Percentiles rank a stretch among this genome's conserved stretches.
phyloP scores from a whole-genome alignment of 2,329 filamentous ascomycete genomes.

The Colletotrichum filicis region DNA sequence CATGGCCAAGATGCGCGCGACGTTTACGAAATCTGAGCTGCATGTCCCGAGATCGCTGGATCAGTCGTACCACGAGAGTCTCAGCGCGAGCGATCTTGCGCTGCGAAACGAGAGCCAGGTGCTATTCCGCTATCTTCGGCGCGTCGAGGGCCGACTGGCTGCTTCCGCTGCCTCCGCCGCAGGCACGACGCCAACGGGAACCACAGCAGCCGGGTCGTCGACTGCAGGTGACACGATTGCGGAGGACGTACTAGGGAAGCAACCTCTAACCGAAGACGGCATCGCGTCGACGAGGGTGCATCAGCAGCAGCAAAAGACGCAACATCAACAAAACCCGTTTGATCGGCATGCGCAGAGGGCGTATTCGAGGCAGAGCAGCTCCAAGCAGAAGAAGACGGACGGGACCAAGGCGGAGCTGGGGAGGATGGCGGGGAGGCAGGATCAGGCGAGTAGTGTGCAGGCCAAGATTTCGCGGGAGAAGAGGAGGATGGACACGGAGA shows the following conservation, averaged over 20 bases:
- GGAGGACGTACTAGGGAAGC: background rate
- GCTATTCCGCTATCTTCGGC: conserved; percentile 26
- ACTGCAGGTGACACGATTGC: background rate
- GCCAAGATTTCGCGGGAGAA: conserved; percentile 30
- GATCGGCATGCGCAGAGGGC: conserved; percentile 18
- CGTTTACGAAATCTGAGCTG: conserved; percentile 36
- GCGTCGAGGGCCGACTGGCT: conserved; percentile 14
- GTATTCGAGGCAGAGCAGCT: conserved; percentile 30
- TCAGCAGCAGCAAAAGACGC: background rate
- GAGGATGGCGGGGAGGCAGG: conserved; percentile 34
- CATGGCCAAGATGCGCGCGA: conserved; percentile 29
- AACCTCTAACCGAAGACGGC: background rate
- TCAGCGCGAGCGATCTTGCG: conserved; percentile 25
- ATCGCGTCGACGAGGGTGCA: background rate
- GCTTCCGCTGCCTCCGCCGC: background rate
- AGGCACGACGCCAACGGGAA: background rate
- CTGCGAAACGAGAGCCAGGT: conserved; percentile 34
- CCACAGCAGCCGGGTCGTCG: background rate
- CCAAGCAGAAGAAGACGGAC: conserved; percentile 38
- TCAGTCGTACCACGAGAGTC: conserved; percentile 36
- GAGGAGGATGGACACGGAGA: conserved; percentile 39
- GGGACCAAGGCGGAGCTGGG: conserved; percentile 37
- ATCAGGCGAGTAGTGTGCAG: conserved; percentile 35
- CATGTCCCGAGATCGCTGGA: conserved; percentile 35
- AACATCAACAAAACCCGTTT: conserved; percentile 18